Evolutionary conservation across 768 basidiomycete species (phyloP), one percentile per base, ranked within the genome.

Genomic region (Podaxis sp.): DNA sequence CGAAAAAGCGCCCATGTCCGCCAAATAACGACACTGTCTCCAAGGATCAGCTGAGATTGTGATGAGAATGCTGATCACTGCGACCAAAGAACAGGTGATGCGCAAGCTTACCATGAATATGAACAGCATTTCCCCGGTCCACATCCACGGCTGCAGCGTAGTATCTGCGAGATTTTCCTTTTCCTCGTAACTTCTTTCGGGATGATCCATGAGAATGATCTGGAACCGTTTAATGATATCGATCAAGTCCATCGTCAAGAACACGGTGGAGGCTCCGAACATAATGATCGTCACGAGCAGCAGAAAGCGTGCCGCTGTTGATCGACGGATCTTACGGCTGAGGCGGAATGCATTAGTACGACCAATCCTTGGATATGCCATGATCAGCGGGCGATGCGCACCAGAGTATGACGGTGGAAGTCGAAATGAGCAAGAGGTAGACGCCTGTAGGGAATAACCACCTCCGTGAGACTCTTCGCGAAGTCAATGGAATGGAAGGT

Each of bases 11-110:
- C 65, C 70, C 69, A 72, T 15, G 72, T 72, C 58, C 73, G 65
- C 73, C 73, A 74, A 28, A 74, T 63, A 15, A 74, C 73, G n/a
- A 73, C 70, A 5, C 67, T 68, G 53, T 74, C 73, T 17, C 73
- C 72, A 2, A 72, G 66, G 40, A 71, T 69, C 15, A 74, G 53
- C 72, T 74, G 30, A 2, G 20, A 10, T 49, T 8, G 6, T 28
- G 10, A 36, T 38, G 13, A 50, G 48, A 24, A 37, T 15, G 40
- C 48, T 15, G 26, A 55, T 55, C 36, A 20, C 6, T 7, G 5
- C 5, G 8, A 17, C 6, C 20, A 10, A 55, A 2, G 5, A 55
- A 37, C 12, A 33, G 30, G 33, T 33, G 37, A 28, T 28, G 6
- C 0, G 12, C 11, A 13, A 17, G 17, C 22, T 30, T 60, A 70